A percentile compares a stretch with the other conserved stretches of the same genome.
These are phyloP conservation scores for Arthromyces matolae DNA, from an alignment of 768 basidiomycete genomes.

Conservation along the genomic window DNA sequence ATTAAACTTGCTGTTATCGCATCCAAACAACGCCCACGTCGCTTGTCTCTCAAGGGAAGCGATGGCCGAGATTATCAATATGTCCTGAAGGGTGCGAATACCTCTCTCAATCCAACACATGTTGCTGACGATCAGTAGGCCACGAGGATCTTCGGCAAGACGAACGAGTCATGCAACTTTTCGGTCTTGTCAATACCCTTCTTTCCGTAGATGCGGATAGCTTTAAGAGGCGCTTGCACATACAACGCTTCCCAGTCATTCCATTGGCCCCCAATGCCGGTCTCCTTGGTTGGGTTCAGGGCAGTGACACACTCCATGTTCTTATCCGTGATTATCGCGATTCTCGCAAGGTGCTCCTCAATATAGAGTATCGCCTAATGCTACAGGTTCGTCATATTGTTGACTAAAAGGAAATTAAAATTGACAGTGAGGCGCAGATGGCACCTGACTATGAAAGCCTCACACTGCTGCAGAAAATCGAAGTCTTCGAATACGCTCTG, in stretches of 20 bases:
- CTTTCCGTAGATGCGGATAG: conserved; percentile 90
- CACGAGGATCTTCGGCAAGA: conserved; percentile 99
- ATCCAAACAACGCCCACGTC: conserved; percentile 94
- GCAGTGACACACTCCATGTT: conserved; percentile 93
- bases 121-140: conserved; percentile 42
- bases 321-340: conserved; percentile 96
- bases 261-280: conserved; percentile 96
- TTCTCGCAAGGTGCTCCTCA: conserved; percentile 91
- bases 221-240: conserved; percentile 94
- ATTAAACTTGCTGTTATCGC: conserved; percentile 90
- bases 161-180: conserved; percentile 98
- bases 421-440: conserved; percentile 56
- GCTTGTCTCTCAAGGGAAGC: conserved; percentile 80
- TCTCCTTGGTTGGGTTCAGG: conserved; percentile 91
- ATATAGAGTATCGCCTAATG: conserved; percentile 99
- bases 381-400: conserved; percentile 62
- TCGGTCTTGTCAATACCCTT: conserved; percentile 93
- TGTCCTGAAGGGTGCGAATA: conserved; percentile 70
- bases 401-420: not conserved
- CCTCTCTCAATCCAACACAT: too few species aligned
- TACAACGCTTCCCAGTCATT: conserved; percentile 89
- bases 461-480: conserved; percentile 93
- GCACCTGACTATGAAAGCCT: conserved; percentile 97
- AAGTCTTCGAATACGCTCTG: conserved; percentile 97
- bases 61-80: conserved; percentile 95